Evolutionary conservation across 2,329 filamentous ascomycete species (phyloP).

Genomic region (Fusarium solani-melongenae): DNA sequence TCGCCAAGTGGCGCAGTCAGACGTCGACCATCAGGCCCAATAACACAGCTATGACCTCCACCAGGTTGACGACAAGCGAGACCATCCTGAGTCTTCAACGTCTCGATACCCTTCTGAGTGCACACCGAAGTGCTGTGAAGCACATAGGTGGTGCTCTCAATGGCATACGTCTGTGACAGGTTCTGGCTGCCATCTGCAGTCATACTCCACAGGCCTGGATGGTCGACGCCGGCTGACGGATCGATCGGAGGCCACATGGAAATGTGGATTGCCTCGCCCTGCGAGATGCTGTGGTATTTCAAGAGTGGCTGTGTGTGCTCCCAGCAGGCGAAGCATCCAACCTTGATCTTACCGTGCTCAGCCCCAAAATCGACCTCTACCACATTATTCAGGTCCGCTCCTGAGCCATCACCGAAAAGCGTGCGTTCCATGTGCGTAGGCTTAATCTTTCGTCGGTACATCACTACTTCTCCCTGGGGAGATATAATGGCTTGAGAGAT

Average conservation of each 20-base stretch:
- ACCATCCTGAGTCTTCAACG: constrained; percentile 55
- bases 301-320: constrained; percentile 63
- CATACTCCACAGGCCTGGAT: constrained; percentile 46
- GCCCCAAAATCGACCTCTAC: constrained; percentile 51
- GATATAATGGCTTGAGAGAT: constrained; percentile 59
- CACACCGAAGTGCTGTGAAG: constrained; percentile 51
- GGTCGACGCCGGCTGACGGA: constrained; percentile 27
- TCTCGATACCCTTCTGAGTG: constrained; percentile 51
- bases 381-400: constrained; percentile 53
- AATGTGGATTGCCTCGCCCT: constrained; percentile 60
- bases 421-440: constrained; percentile 64
- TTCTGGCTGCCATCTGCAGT: constrained; percentile 51
- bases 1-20: constrained; percentile 27
- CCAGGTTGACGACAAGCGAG: constrained; percentile 37
- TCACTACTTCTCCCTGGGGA: constrained; percentile 51
- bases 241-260: constrained; percentile 57
- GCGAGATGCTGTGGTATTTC: constrained; percentile 57
- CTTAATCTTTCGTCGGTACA: constrained; percentile 61
- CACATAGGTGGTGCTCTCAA: constrained; percentile 66
- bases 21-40: constrained; percentile 38
- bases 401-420: constrained; percentile 59
- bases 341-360: constrained; percentile 43
- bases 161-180: constrained; percentile 65
- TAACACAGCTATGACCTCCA: constrained; percentile 36
- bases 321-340: constrained; percentile 62